Base-by-base conservation (phyloP, 495 filamentous ascomycete species). In the Tuber indicum region DNA sequence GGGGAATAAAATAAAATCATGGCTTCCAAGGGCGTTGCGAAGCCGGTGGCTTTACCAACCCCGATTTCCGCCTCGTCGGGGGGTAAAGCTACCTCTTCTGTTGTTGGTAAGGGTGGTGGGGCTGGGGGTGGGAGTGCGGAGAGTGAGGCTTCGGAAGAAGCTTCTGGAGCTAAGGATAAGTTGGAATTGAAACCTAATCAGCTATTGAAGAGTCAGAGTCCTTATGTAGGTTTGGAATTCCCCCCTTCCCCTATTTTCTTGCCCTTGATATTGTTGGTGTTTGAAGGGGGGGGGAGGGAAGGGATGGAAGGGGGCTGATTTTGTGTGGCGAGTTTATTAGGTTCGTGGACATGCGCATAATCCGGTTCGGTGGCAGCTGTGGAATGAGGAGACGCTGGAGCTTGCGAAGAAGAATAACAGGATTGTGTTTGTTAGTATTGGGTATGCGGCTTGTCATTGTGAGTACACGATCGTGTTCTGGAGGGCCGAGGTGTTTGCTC, bases 361-460 rank as follows among this genome's bases (percentile, higher is more conserved):
- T 81, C 91, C 91, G 12, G 95, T 98, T 49, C 92, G 92, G 73
- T 99, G 96, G 96, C 96, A 98, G 86, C 87, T 92, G 71, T 94
- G 97, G 90, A 90, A 91, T 80, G 87, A 90, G 36, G 91, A 93
- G 82, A 88, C 94, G 44, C 87, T 98, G 74, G 87, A 86, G 73
- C 88, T 94, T 73, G 96, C 96, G 16, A 90, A 89, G 84, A 89
- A 87, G 75, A 87, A 92, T 80, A 96, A 98, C 83, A 91, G 91
- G 77, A 87, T 97, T 74, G 89, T 99, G 47, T 98, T 98, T 84
- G 87, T 98, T 75, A 97, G 94, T 84, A 97, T 98, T 83, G 96
- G 96, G 41, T 98, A 97, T 85, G 91, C 92, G 3, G 94, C 96
- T 46, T 98, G 96, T 86, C 96, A 99, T 85, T 96, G 94, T 96